These are phyloP conservation scores for Plantago lanceolata DNA, from an alignment of 305 asterid species.

Conservation along the genomic window DNA sequence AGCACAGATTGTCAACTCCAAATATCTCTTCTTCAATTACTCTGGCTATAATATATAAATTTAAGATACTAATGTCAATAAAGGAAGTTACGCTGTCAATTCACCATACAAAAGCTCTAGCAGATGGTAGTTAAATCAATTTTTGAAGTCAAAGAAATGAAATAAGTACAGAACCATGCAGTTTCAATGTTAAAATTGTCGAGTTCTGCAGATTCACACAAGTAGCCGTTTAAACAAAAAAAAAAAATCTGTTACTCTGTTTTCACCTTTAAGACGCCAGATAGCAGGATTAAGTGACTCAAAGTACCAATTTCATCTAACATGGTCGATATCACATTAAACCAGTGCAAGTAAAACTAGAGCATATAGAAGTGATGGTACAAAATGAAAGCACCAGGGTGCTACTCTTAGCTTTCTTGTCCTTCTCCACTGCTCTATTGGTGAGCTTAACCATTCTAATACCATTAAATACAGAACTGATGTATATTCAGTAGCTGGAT, in stretches of 20 bases:
- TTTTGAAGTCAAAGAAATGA: not conserved
- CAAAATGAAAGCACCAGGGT: not conserved
- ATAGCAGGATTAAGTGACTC: too few species aligned
- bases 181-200: not conserved
- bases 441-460: not conserved
- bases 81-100: not conserved
- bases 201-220: too few species aligned
- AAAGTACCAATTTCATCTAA: too few species aligned
- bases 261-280: too few species aligned
- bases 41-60: slow-evolving; percentile 68
- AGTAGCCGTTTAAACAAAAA: too few species aligned
- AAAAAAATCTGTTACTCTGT: too few species aligned
- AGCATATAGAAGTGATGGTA: too few species aligned
- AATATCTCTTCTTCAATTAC: slow-evolving; percentile 95
- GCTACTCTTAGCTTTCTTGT: not conserved
- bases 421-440: not conserved
- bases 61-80: slow-evolving; percentile 26
- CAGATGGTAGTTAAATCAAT: slow-evolving; percentile 5
- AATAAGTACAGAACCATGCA: slow-evolving; percentile 11
- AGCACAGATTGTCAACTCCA: slow-evolving; percentile 85
- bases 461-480: not conserved
- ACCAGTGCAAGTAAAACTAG: not conserved
- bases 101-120: slow-evolving; percentile 16
- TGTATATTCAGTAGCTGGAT: too few species aligned
- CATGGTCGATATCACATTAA: not conserved